A percentile compares a stretch with the other conserved stretches of the same genome.
Conservation (phyloP, 768 basidiomycete species). For the Amanita thiersii region DNA sequence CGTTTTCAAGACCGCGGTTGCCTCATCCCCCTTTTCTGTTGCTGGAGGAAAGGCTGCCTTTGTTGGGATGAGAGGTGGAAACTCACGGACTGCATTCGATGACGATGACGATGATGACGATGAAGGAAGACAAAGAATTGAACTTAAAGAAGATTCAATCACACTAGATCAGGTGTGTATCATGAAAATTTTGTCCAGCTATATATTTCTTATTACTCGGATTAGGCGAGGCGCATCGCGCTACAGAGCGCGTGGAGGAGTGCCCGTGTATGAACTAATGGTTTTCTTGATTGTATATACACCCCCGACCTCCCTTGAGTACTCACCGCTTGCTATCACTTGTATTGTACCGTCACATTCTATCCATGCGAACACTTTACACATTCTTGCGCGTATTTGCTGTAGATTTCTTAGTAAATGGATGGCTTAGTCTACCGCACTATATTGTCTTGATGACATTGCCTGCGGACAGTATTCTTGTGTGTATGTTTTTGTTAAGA, state of each 20-base stretch:
- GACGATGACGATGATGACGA: conserved; percentile 74
- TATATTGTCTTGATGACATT: neutral
- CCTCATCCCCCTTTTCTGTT: conserved; percentile 70
- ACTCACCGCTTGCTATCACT: conserved; percentile 8
- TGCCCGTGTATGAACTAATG: conserved; percentile 36
- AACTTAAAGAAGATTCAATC: conserved; percentile 78
- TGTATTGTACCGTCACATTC: conserved; percentile 11
- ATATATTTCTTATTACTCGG: conserved; percentile 3
- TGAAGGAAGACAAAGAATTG: conserved; percentile 61
- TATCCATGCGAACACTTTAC: conserved; percentile 5
- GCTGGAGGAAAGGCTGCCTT: conserved; percentile 80
- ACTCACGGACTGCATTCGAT: conserved; percentile 27
- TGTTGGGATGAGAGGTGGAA: conserved; percentile 57
- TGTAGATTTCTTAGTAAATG: conserved; percentile 14
- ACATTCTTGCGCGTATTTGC: conserved; percentile 1
- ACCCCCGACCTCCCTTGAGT: no score
- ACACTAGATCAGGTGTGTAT: conserved; percentile 80
- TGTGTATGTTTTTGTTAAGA: neutral
- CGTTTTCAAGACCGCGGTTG: conserved; percentile 80
- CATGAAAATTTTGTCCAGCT: neutral
- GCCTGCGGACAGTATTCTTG: neutral
- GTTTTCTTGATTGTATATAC: neutral
- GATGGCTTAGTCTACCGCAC: conserved; percentile 11
- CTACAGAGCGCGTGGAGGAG: conserved; percentile 89
- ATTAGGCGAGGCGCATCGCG: conserved; percentile 72